Evolutionary conservation across 352 stramenopile genomes (phyloP), one percentile per base, ranked within the genome.

Genomic region (Phytopythium delawarense): DNA sequence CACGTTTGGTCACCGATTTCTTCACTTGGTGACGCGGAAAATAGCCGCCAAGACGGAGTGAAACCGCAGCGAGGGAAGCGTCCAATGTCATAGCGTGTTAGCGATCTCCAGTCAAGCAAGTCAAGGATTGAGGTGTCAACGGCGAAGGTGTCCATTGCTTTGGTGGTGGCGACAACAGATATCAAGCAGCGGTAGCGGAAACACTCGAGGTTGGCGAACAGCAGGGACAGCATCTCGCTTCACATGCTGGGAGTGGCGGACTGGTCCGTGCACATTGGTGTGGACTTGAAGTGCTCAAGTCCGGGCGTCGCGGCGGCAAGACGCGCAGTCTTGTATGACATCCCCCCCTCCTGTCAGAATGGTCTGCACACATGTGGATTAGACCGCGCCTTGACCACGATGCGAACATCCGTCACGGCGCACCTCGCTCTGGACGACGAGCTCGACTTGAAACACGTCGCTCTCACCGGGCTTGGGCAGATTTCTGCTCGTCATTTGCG

Each of bases 401-500:
- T 20, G 20, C 13, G 18, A 49, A 3, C 8, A 7, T 8, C 21
- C 4, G n/a, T 11, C 7, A 15, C 1, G 1, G 5, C 67, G 18
- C 72, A 89, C 80, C 76, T 89, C 64, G 67, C 75, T 67, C 60
- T 80, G 76, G 16, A 91, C 80, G 61, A 89, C 67, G 25, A 91
- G 71, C 51, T 81, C 66, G 20, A 84, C 80, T 0, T 71, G 66
- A 50, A 84, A 84, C 49, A 72, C 63, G 1, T 57, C 49, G 40
- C 79, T 88, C 8, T 75, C 77, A 15, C 73, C 55, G 1, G 72
- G 60, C n/a, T 74, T 80, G 18, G 78, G 67, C 11, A 88, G 49
- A 49, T 88, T 79, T 59, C 79, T 94, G 52, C 18, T 32, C n/a
- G n/a, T 20, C 45, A 30, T 23, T 15, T 8, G 25, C 46, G 4